Evolutionary conservation across 208 protist species (phyloP), one percentile per base, ranked within the genome.

Genomic region (Crithidia sp.): DNA sequence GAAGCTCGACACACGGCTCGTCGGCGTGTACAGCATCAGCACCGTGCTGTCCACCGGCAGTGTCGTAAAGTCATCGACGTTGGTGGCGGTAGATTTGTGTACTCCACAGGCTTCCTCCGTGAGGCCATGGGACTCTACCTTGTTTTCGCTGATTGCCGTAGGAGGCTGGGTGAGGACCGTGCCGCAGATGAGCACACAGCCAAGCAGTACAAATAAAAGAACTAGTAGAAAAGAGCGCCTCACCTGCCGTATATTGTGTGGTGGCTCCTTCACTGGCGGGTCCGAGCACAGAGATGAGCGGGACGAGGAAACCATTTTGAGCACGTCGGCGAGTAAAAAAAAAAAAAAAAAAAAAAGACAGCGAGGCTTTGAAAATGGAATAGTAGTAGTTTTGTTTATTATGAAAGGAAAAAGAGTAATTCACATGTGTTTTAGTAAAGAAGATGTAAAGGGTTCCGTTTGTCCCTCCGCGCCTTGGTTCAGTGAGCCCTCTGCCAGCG

Each of bases 1-100:
- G 64, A 77, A 77, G 39, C 50, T 28, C 58, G 28, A 36, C 12
- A 5, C 16, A 1, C 10, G 13, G 36, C 54, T 13, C 16, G 37
- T 45, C 5, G 64, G 66, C 43, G 76, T 64, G 69, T 76, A 85
- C 45, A 85, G 67, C 65, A 85, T 74, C 49, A 81, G 68, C 39
- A 85, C 72, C 12, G 75, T 85, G 67, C 72, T 79, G 7, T 74
- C 71, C 47, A 72, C 63, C 40, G 69, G 66, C 9, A n/a, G 53
- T 84, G 82, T 7, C n/a, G 52, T 19, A 56, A 56, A 56, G 16
- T 56, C 52, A 19, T 9, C 7, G 52, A 56, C 52, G 19, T 59
- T 59, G 14, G 14, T 14, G 28, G 7, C 58, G 45, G 41, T 45
- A 28, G 54, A 19, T 16, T 28, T 53, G 19, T 63, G 57, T 14